Base-by-base conservation (phyloP, 2,329 filamentous ascomycete genomes). In the Penicillium aurantiogriseum region DNA sequence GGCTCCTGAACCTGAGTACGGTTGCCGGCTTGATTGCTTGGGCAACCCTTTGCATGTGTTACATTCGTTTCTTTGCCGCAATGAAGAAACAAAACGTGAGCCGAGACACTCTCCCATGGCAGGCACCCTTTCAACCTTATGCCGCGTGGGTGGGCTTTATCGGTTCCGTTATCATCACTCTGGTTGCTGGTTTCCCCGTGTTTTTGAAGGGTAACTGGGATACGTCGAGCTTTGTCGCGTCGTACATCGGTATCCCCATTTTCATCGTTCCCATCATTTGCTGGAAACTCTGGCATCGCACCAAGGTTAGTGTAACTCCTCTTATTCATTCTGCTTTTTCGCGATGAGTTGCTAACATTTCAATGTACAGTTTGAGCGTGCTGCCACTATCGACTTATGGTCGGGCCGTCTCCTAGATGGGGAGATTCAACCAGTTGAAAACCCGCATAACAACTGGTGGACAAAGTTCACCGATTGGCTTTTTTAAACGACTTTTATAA, bases 131-230 rank as follows among this genome's bases (percentile, higher is more conserved):
- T 5, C 83, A 85, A 63, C 83, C 88, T 1, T 90, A 87, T 69
- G 83, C 83, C 1, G 82, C 86, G 0, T 91, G 81, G 73, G 72
- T 81, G 33, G 79, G 81, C 15, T 82, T 90, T 2, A 69, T 83
- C 38, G 69, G 86, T 31, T 81, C 89, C 40, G 69, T 73, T 3
- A 74, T 90, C 27, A 78, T 91, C 15, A 85, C 83, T 3, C 71
- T 91, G 4, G 85, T 88, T 58, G 88, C 88, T 58, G 88, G 88
- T 1, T 91, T 90, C 73, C 81, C 86, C 5, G 70, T 72, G 2
- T 73, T 73, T 55, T 55, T 73, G 19, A 71, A 73, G 54, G 71
- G 70, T 1, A 69, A 71, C 33, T 71, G 69, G 69, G 63, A 42
- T 45, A 63, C 72, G 0, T 71, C 74, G 0, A 53, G 69, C 52